phyloP scores from a whole-genome alignment of 257 asterid genomes.

The Solanum boliviense region DNA sequence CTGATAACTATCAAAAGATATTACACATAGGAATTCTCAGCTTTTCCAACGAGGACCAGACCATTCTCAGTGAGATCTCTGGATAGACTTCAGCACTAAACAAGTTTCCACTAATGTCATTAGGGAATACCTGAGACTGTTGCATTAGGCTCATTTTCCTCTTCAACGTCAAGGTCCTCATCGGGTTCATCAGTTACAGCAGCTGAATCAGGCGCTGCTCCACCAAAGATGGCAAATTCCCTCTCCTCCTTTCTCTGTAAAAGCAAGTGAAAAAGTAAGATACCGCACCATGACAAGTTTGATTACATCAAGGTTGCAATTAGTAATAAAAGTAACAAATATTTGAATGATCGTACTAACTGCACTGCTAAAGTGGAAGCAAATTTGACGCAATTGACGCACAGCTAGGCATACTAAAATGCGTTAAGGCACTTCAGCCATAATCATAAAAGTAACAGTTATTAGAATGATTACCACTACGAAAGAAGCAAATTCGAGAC shows the following conservation, averaged over 20 bases:
- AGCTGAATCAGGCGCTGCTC: conserved; percentile 43
- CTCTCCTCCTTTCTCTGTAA: conserved; percentile 73
- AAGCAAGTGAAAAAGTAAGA: background rate
- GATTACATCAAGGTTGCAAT: background rate
- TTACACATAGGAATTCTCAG: background rate
- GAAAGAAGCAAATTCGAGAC: background rate
- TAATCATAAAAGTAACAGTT: background rate
- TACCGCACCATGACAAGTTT: background rate
- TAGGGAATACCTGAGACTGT: conserved; percentile 58
- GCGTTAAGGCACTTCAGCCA: background rate
- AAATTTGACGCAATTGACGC: background rate
- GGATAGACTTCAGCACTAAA: background rate
- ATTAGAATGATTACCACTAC: background rate
- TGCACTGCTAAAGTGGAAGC: background rate
- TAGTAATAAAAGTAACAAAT: background rate
- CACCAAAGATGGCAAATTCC: conserved; percentile 60
- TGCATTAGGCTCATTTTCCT: conserved; percentile 33
- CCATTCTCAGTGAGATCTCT: background rate
- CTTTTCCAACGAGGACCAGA: background rate
- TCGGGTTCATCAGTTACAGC: conserved; percentile 25
- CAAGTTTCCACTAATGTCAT: background rate
- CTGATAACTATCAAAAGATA: background rate
- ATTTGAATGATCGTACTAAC: background rate
- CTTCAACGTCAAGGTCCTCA: conserved; percentile 35
- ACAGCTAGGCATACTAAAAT: background rate